Evolutionary conservation across 2,329 filamentous ascomycete species (phyloP).

Genomic region (Chalaropsis thielavioides): DNA sequence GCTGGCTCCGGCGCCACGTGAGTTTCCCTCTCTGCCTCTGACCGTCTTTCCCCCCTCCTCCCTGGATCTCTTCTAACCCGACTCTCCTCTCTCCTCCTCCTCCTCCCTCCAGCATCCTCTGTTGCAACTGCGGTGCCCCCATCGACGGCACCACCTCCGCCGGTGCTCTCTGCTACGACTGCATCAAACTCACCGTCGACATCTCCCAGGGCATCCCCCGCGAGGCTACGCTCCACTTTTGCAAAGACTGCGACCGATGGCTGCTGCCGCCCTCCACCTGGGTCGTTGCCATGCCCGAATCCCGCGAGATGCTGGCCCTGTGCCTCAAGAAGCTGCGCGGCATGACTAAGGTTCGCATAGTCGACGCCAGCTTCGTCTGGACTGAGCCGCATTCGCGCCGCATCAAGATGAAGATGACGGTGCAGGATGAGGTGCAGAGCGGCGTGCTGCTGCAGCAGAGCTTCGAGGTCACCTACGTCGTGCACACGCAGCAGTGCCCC

Average conservation of each 20-base stretch:
- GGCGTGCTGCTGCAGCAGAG: constrained; percentile 69
- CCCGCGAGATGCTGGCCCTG: constrained; percentile 78
- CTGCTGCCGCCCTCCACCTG: constrained; percentile 73
- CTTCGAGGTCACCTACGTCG: constrained; percentile 86
- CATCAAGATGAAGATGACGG: constrained; percentile 88
- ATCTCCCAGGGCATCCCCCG: constrained; percentile 83
- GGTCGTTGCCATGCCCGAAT: constrained; percentile 74
- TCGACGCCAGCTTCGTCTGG: constrained; percentile 95
- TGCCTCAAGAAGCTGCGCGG: constrained; percentile 81
- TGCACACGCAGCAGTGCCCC: constrained; percentile 83
- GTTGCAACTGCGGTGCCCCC: constrained; percentile 90
- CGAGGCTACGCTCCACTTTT: constrained; percentile 80
- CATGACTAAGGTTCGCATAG: constrained; percentile 78
- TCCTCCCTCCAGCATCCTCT: constrained; percentile 57
- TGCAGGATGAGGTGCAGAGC: constrained; percentile 55
- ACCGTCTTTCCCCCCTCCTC: neutral
- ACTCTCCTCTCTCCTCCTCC: neutral
- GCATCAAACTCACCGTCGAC: constrained; percentile 86
- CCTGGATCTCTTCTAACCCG: neutral
- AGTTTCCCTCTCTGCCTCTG: constrained; percentile 20
- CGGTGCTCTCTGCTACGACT: constrained; percentile 88
- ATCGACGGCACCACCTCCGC: constrained; percentile 82
- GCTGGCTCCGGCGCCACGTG: constrained; percentile 28
- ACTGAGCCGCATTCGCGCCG: constrained; percentile 91
- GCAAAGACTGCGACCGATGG: constrained; percentile 90